Conservation (phyloP, 2,329 filamentous ascomycete species). For the Xylaria sp. region DNA sequence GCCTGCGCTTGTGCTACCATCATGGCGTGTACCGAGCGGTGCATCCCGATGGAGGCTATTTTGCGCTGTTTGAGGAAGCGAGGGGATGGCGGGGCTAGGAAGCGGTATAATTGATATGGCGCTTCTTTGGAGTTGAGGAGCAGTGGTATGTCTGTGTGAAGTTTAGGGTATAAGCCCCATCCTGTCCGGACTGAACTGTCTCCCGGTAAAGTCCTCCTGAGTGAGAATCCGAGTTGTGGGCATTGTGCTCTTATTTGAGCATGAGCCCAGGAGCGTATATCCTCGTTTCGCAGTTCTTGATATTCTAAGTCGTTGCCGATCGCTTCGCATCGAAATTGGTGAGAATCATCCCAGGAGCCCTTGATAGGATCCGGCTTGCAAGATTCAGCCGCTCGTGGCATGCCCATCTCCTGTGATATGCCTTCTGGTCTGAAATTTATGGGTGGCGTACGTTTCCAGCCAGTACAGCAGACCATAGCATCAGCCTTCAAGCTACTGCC, state of each 20-base stretch:
- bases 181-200: neutral
- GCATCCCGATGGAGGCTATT: conserved; percentile 50
- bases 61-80: conserved; percentile 39
- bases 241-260: conserved; percentile 7
- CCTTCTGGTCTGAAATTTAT: conserved; percentile 27
- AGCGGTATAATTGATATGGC: conserved; percentile 45
- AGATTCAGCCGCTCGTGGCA: neutral
- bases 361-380: neutral
- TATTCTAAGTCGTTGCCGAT: neutral
- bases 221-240: conserved; percentile 13
- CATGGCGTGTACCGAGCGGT: conserved; percentile 49
- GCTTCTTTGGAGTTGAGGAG: neutral
- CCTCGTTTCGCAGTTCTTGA: neutral
- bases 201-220: conserved; percentile 13
- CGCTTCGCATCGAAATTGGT: neutral
- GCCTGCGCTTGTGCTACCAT: conserved; percentile 54
- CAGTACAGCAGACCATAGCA: conserved; percentile 31
- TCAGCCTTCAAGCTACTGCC: conserved; percentile 19
- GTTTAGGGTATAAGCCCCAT: neutral
- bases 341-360: neutral
- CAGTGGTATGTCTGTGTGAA: conserved; percentile 3
- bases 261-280: neutral
- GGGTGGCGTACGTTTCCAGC: conserved; percentile 28
- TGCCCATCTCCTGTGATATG: conserved; percentile 20
- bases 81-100: conserved; percentile 45